Percentiles rank a stretch among this genome's conserved stretches.
These are phyloP conservation scores for Diaporthe helianthi DNA, from an alignment of 2,329 filamentous ascomycete genomes.

Conservation along the genomic window DNA sequence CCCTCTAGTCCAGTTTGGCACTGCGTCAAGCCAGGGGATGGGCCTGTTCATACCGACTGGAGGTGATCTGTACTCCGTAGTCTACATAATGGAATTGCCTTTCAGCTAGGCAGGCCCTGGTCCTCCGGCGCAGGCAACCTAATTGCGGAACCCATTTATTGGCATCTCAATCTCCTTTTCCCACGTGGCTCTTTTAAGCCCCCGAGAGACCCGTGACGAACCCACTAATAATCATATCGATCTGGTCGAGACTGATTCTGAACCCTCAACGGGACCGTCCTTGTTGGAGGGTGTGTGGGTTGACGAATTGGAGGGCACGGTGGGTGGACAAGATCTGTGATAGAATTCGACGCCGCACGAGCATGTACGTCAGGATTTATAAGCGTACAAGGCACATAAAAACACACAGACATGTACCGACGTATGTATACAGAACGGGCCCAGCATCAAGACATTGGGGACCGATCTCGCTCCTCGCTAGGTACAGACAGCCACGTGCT, in stretches of 20 bases:
- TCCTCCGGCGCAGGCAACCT: background rate
- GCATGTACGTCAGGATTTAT: background rate
- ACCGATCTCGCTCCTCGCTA: background rate
- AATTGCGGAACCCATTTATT: conserved; percentile 20
- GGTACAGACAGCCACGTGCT: background rate
- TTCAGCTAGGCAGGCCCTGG: too few relatives aligned
- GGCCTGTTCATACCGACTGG: background rate
- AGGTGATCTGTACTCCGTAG: too few relatives aligned
- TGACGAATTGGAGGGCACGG: background rate
- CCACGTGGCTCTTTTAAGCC: conserved; percentile 30
- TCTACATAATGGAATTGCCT: too few relatives aligned
- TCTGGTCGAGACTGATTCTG: background rate
- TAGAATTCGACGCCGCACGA: background rate
- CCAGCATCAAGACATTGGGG: background rate
- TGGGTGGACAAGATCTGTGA: background rate
- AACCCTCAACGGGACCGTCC: conserved; percentile 6
- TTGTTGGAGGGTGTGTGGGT: background rate
- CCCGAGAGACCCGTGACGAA: conserved; percentile 19
- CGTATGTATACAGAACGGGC: background rate
- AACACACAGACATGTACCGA: background rate
- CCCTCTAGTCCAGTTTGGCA: conserved; percentile 17
- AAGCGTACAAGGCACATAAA: background rate
- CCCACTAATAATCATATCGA: conserved; percentile 8
- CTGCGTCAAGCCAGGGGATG: conserved; percentile 19
- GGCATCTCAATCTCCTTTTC: conserved; percentile 22